Base-by-base conservation (phyloP, 2,329 filamentous ascomycete genomes). In the Diaporthe australafricana region DNA sequence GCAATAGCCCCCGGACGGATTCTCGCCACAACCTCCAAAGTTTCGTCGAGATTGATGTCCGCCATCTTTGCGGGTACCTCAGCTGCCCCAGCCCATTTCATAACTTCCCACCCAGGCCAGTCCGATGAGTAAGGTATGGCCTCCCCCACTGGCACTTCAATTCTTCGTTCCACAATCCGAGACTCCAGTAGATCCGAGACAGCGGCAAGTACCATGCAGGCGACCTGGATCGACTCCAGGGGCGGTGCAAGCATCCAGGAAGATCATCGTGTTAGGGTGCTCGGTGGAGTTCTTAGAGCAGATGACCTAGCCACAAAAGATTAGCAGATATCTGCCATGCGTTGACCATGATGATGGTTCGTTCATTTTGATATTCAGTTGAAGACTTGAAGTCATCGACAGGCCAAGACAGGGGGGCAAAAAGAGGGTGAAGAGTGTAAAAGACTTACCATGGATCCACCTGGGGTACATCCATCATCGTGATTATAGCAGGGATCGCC, bases 191-290 rank as follows among this genome's bases (percentile, higher is more conserved):
- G 45, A 30, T 7, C 38, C 38, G 30, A 50, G 30, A 45, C 60
- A 65, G 45, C 22, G 45, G 45, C 60, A 65, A 38, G 42, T 65
- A 25, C 60, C 60, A 8, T 17, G 60, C 12, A 20, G 12, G 30
- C 16, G 22, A 45, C 60, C n/a, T 8, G n/a, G 20, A 16, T 50
- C 16, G 14, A 20, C 8, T 30, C 35, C 16, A 1, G 57, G 57
- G 25, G 42, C 40, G 42, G 47, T 48, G 42, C 60, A 65, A 17
- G 45, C 42, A 27, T 65, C 60, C 27, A 22, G 50, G 45, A 65
- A 65, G 60, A 65, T 38, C 60, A 65, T 65, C 60, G 48, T 14
- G 30, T 50, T 45, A 45, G 32, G n/a, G n/a, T n/a, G 14, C 27
- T 42, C 57, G 12, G 57, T 63, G 57, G n/a, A 22, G 1, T 17